These are phyloP conservation scores for Monosporascus cannonballus DNA, from an alignment of 2,329 filamentous ascomycete genomes.

Conservation along the genomic window DNA sequence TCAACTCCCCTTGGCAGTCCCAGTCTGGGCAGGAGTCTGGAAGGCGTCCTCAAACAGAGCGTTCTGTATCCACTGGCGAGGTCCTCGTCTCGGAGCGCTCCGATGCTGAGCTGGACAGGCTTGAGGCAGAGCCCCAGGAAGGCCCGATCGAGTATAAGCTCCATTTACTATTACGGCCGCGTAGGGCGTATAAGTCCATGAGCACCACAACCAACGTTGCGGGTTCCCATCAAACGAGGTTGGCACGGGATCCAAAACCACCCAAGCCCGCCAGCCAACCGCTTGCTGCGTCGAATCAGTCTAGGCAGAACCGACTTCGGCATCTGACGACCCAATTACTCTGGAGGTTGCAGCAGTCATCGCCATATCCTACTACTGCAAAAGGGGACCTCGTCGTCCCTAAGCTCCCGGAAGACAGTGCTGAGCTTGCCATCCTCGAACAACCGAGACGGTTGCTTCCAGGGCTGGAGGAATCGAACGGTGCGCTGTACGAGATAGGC, in stretches of 20 bases:
- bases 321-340: slow-evolving; percentile 91
- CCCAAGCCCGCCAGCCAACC: slow-evolving; percentile 17
- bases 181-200: slow-evolving; percentile 66
- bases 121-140: slow-evolving; percentile 87
- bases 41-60: slow-evolving; percentile 23
- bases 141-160: slow-evolving; percentile 96
- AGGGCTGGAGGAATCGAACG: slow-evolving; percentile 86
- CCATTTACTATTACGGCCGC: slow-evolving; percentile 75
- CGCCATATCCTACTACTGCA: slow-evolving; percentile 78
- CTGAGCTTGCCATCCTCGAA: slow-evolving; percentile 39
- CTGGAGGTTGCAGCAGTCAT: slow-evolving; percentile 93
- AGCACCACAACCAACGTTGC: slow-evolving; percentile 48
- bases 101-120: slow-evolving; percentile 47
- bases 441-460: slow-evolving; percentile 57
- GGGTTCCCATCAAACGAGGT: slow-evolving; percentile 25
- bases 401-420: slow-evolving; percentile 60
- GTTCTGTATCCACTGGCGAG: slow-evolving; percentile 29
- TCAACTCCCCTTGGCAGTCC: slow-evolving; percentile 94
- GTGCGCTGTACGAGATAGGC: slow-evolving; percentile 92
- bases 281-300: slow-evolving; percentile 50
- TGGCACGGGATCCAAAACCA: slow-evolving; percentile 19
- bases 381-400: slow-evolving; percentile 71
- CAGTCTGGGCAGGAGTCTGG: slow-evolving; percentile 48
- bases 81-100: slow-evolving; percentile 18
- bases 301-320: slow-evolving; percentile 76